Evolutionary conservation across 305 asterid genomes (phyloP), one percentile per base, ranked within the genome.

Genomic region (Plantago lanceolata): DNA sequence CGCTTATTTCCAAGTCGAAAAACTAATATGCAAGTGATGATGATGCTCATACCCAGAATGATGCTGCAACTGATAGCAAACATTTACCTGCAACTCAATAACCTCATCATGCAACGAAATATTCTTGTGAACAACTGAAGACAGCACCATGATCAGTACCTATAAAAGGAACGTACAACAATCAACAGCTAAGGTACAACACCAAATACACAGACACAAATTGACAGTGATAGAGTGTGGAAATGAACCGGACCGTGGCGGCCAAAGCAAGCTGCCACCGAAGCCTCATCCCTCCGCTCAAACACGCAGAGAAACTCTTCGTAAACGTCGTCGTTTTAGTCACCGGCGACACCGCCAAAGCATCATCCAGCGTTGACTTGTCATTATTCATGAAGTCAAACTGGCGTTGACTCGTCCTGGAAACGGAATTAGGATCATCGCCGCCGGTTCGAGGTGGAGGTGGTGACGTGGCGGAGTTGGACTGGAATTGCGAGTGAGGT

Each of bases 91-190:
- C 65, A 90, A 78, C 48, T 70, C 73, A 72, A 61, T 59, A 63
- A 82, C 81, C 84, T 85, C 83, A 20, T 61, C 60, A 64, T 76
- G 88, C 35, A 83, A 72, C 24, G 77, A 57, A 69, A 85, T 70
- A 64, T 72, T 83, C 69, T 71, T 85, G 80, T 80, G 84, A 52
- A 81, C 48, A 77, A 85, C 69, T 20, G 84, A 82, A 53, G 90
- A 71, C 17, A 85, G 61, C 59, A 73, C 74, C 1, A 73, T 72
- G 19, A 78, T 59, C 68, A 87, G 59, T 43, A 87, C 57, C 96
- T 90, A 88, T 37, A 56, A 67, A 11, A 52, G n/a, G n/a, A n/a
- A n/a, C n/a, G n/a, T n/a, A n/a, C n/a, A n/a, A n/a, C n/a, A n/a
- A 52, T 21, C 13, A 20, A 21, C 28, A 21, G 0, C 3, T 2